phyloP scores from a whole-genome alignment of 495 filamentous ascomycete genomes.

The Clohesyomyces aquaticus region DNA sequence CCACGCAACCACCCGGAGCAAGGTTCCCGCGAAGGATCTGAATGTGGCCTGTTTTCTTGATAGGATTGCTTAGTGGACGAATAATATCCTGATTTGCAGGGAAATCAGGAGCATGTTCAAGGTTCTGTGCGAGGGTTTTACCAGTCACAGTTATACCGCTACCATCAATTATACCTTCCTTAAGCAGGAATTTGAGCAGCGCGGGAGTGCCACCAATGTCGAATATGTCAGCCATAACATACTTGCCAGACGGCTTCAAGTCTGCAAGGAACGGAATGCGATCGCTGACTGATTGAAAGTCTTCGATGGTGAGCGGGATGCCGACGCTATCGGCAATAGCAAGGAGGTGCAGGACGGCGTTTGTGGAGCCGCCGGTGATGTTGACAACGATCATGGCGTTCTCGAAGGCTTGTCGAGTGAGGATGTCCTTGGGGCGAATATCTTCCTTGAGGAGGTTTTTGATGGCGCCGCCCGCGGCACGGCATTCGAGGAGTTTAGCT shows the following conservation, averaged over 20 bases:
- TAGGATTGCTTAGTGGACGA: conserved; percentile 85
- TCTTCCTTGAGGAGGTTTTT: conserved; percentile 84
- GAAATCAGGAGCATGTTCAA: conserved; percentile 76
- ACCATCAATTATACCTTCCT: conserved; percentile 87
- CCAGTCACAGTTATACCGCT: conserved; percentile 91
- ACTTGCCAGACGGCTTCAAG: conserved; percentile 95
- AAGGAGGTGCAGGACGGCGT: conserved; percentile 95
- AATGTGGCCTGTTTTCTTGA: conserved; percentile 94
- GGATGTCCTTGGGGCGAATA: conserved; percentile 84
- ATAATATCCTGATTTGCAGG: conserved; percentile 86
- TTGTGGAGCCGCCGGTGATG: conserved; percentile 95
- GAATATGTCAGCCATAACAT: conserved; percentile 91
- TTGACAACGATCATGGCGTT: conserved; percentile 95
- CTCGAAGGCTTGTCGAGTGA: conserved; percentile 91
- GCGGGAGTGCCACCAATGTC: conserved; percentile 90
- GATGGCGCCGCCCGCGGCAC: conserved; percentile 82
- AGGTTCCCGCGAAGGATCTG: conserved; percentile 93
- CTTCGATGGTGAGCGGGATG: conserved; percentile 91
- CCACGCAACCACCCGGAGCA: conserved; percentile 88
- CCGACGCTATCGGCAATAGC: conserved; percentile 95
- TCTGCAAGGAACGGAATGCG: conserved; percentile 91
- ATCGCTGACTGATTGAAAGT: conserved; percentile 95
- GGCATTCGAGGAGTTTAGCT: conserved; percentile 84
- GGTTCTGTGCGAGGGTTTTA: conserved; percentile 89
- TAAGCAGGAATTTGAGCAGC: conserved; percentile 87